phyloP scores from a whole-genome alignment of 495 filamentous ascomycete species.

The Podospora pseudocomata region DNA sequence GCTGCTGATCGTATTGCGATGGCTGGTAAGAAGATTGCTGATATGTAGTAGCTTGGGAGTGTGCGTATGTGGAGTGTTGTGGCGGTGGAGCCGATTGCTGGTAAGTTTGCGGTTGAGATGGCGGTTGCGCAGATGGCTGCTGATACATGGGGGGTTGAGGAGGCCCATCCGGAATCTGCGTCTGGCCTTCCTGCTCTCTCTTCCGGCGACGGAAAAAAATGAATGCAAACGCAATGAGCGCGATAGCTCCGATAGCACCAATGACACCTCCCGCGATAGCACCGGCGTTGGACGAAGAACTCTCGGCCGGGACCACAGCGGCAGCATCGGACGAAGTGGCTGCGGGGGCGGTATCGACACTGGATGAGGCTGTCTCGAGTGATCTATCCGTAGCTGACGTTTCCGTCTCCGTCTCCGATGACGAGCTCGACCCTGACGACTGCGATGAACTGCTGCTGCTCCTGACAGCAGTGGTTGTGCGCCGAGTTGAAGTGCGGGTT shows the following conservation, averaged over 20 bases:
- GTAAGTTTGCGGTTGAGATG: neutral
- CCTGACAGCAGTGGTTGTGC: constrained; percentile 6
- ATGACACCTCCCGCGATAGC: constrained; percentile 50
- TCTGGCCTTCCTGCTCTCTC: constrained; percentile 21
- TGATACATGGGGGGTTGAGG: constrained; percentile 16
- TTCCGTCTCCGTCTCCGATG: neutral
- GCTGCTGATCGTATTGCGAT: neutral
- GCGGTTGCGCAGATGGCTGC: constrained; percentile 13
- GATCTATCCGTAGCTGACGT: neutral
- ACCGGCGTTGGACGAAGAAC: constrained; percentile 34
- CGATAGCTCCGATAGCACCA: constrained; percentile 45
- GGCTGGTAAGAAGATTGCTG: neutral
- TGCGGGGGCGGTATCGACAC: neutral
- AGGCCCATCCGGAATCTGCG: neutral
- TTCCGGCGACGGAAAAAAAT: constrained; percentile 38
- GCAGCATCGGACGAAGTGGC: neutral
- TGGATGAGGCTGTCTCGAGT: neutral
- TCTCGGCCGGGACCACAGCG: constrained; percentile 5
- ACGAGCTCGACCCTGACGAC: constrained; percentile 1
- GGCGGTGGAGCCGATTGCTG: neutral
- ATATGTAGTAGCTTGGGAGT: neutral
- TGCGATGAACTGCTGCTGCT: neutral
- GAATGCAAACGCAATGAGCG: constrained; percentile 38
- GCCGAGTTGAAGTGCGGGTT: constrained; percentile 7
- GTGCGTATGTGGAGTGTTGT: neutral